Conservation (phyloP, 768 basidiomycete species). For the Pisolithus microcarpus region DNA sequence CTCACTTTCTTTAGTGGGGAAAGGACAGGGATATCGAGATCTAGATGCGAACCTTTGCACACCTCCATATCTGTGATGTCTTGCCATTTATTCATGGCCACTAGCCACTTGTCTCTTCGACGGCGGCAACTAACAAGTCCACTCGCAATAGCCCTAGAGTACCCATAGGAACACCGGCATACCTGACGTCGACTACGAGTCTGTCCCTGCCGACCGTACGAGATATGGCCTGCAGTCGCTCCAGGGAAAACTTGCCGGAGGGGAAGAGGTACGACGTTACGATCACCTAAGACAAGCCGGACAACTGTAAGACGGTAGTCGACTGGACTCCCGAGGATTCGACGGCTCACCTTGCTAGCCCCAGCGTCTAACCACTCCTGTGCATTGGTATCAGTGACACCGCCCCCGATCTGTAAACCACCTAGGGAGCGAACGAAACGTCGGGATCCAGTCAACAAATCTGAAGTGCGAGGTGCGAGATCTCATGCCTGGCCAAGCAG, state of each 20-base stretch:
- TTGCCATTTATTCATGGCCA: constrained; percentile 99
- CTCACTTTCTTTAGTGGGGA: not conserved
- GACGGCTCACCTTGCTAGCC: constrained; percentile 69
- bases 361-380: constrained; percentile 79
- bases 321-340: not conserved
- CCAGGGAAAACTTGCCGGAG: constrained; percentile 68
- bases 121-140: constrained; percentile 63
- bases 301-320: constrained; percentile 6
- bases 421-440: constrained; percentile 32
- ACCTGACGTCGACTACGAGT: constrained; percentile 95
- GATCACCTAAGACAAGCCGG: constrained; percentile 61
- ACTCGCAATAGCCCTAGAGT: not conserved
- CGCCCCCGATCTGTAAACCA: constrained; percentile 88
- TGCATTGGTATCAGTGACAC: constrained; percentile 79
- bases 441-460: not conserved
- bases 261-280: constrained; percentile 98
- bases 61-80: constrained; percentile 93
- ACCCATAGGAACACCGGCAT: constrained; percentile 9
- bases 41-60: constrained; percentile 49
- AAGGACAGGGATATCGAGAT: not conserved
- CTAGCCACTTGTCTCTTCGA: constrained; percentile 71
- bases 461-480: constrained; percentile 5
- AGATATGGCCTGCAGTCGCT: constrained; percentile 59
- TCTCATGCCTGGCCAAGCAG: constrained; percentile 70
- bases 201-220: constrained; percentile 69